Base-by-base conservation (phyloP, 352 stramenopile genomes). In the Globisporangium yorkense region DNA sequence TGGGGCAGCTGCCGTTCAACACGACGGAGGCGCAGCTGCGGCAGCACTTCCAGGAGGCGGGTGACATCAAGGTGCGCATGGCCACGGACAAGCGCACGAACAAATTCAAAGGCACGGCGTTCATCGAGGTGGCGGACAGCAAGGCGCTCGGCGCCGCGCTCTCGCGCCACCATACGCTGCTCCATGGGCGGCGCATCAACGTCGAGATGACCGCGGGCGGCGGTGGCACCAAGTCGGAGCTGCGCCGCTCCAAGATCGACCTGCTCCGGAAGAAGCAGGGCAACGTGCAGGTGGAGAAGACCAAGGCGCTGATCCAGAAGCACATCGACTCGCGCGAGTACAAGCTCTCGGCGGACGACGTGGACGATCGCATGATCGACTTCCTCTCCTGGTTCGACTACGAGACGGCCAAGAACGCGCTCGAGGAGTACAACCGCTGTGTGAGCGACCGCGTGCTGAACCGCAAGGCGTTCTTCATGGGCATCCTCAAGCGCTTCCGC, bases 371-470 rank as follows among this genome's bases (percentile, higher is more conserved):
- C 20, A 92, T 93, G 80, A 85, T 90, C 44, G 85, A 94, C 59
- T 92, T 87, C 44, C 61, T 94, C 33, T 94, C 85, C 12, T 93
- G 85, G 83, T 94, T 94, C 51, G 83, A 94, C 71, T 93, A 94
- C 62, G 78, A 86, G 60, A 94, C 85, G n/a, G 85, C 85, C 35
- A 93, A 93, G 70, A 73, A 67, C 16, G 77, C 85, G 31, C 67
- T 94, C 3, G 80, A 92, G 1, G 85, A 92, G 72, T 93, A 87
- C 71, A 87, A 89, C 62, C 70, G 69, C 13, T 84, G 82, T 50
- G 75, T 92, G 13, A 77, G 65, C 46, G 79, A 92, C 35, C 77
- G 68, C 52, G 84, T 94, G 62, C 70, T 78, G 50, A 94, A 94
- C 64, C 84, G 83, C 51, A 90, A 91, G 66, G 83, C 85, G 8